Conservation (phyloP, 2,329 filamentous ascomycete species). For the Beauveria medogensis region DNA sequence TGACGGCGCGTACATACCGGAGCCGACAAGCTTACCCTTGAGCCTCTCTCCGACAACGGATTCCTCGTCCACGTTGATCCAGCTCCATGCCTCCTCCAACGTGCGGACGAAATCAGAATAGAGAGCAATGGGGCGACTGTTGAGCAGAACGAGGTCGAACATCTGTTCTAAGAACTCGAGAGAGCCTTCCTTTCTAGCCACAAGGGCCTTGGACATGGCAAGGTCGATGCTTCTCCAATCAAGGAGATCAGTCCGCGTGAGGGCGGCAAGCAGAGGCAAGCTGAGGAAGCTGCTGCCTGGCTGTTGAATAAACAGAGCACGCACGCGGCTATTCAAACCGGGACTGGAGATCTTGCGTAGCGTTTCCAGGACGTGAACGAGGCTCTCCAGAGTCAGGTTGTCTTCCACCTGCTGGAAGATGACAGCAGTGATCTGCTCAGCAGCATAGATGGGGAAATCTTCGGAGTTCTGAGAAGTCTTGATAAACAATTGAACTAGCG, state of each 20-base stretch:
- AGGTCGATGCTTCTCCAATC: conserved; percentile 60
- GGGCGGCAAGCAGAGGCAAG: conserved; percentile 47
- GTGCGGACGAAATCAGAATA: conserved; percentile 81
- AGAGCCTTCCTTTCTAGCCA: conserved; percentile 61
- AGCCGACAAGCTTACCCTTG: conserved; percentile 50
- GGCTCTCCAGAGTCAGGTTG: conserved; percentile 50
- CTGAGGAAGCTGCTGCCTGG: conserved; percentile 48
- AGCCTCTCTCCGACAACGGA: conserved; percentile 60
- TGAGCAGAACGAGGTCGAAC: conserved; percentile 70
- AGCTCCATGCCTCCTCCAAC: conserved; percentile 70
- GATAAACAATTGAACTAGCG: conserved; percentile 53
- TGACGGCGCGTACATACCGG: conserved; percentile 30
- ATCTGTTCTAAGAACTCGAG: conserved; percentile 75
- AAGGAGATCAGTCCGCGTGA: conserved; percentile 52
- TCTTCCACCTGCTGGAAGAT: conserved; percentile 49
- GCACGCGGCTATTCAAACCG: conserved; percentile 46
- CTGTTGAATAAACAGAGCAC: conserved; percentile 48
- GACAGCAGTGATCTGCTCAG: conserved; percentile 49
- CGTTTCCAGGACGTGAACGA: conserved; percentile 54
- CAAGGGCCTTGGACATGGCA: conserved; percentile 64
- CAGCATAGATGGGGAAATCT: conserved; percentile 50
- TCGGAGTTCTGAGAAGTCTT: conserved; percentile 55
- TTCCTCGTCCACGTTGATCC: conserved; percentile 67
- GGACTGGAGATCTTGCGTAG: conserved; percentile 52
- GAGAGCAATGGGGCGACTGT: conserved; percentile 67